Evolutionary conservation across 805 yeast genomes (phyloP), one percentile per base, ranked within the genome.

Genomic region (Peterozyma toletana): DNA sequence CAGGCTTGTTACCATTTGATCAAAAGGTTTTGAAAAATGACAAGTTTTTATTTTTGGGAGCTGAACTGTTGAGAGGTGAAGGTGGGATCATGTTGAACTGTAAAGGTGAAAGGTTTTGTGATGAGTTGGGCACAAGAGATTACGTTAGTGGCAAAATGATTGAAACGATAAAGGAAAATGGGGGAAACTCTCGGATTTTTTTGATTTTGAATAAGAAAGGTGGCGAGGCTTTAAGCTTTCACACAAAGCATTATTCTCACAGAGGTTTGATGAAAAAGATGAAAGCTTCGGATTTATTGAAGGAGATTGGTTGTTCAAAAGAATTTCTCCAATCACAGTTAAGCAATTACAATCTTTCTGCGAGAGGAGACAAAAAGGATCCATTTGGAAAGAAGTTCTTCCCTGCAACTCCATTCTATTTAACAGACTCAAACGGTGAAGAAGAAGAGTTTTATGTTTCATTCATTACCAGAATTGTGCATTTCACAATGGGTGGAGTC

Each of bases 401-500:
- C 56, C 72, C 77, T 14, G 69, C 71, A 30, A 59, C 71, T 5
- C 80, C 80, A 6, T 62, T 73, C 43, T 55, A 53, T 30, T 63
- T 58, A 45, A 11, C 13, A 21, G 42, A 43, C 9, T 30, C 33
- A n/a, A 38, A 31, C 17, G 42, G 41, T 7, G 51, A 48, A 17
- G 61, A 64, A 9, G 62, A 66, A 15, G 56, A 55, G 33, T 74
- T 73, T 52, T 73, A 75, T 50, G 77, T 75, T 18, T 73, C 81
- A 1, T 71, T 65, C 47, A 67, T 77, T 38, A 75, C 81, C 5
- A 67, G 83, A 33, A 78, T 76, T 45, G 63, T 80, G 38, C 86
- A 79, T 55, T 79, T 79, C 57, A 77, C 85, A 13, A 80, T 79
- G 85, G 86, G 86, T 29, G 86, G 86, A 13, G 75, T 76, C 39